Base-by-base conservation (phyloP, 78 protist genomes). In the Dictyostelium purpureum region DNA sequence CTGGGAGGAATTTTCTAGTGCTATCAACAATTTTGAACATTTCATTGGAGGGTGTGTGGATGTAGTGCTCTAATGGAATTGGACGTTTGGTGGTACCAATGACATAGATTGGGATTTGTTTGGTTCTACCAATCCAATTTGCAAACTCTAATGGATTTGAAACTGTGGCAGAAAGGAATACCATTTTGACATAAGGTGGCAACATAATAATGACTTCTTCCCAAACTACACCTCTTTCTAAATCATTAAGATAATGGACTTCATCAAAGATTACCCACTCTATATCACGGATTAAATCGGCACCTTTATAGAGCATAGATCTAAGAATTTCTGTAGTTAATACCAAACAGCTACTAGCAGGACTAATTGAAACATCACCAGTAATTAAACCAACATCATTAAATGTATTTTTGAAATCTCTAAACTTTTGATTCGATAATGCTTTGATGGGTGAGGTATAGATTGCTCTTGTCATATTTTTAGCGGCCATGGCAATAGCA, bases 381-480 rank as follows among this genome's bases (percentile, higher is more conserved):
- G 97, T 96, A 43, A 96, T 74, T n/a, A 93, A 63, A 28, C 99
- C 99, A 28, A 98, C 99, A 28, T 96, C 99, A 16, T 77, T 96
- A 47, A 98, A 98, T 28, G 77, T 67, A 9, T 89, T 69, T 51
- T 93, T 83, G 43, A 98, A 93, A 31, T 97, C 98, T 33, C 97
- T 83, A 92, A 77, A 97, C 93, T 98, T 98, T 49, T 98, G 99
- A 65, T 98, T 98, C 33, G 96, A 82, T 63, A 98, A 93, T 28
- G 99, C 98, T 74, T 98, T 98, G 93, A 98, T 98, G 28, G 99
- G 99, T 37, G 99, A 94, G 26, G 99, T 99, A 94, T 99, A 99
- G 57, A 99, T 79, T 38, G 91, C 98, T n/a, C 99, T 52, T 2
- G 87, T 87, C 81, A 82, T 77, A 69, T 79, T 75, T 38, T 66